phyloP scores from a whole-genome alignment of 257 asterid genomes.

The Plantago major region DNA sequence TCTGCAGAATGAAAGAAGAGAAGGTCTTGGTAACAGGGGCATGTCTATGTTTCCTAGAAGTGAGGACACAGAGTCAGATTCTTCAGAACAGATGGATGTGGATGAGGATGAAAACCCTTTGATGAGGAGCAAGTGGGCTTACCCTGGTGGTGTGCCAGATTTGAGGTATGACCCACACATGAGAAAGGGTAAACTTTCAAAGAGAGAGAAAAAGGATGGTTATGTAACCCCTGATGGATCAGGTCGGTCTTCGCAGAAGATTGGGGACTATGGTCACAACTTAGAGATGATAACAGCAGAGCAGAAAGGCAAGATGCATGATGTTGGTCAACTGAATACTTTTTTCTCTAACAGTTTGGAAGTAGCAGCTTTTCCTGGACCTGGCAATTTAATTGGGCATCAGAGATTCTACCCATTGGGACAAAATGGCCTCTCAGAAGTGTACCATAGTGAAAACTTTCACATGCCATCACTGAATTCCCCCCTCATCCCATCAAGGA shows the following conservation, averaged over 20 bases:
- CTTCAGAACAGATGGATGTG: slow-evolving; percentile 70
- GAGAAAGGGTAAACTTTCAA: slow-evolving; percentile 44
- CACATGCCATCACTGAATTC: slow-evolving; percentile 40
- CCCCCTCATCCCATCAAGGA: slow-evolving; percentile 34
- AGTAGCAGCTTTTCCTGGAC: slow-evolving; percentile 42
- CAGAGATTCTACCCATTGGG: slow-evolving; percentile 48
- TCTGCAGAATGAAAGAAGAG: slow-evolving; percentile 50
- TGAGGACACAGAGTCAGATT: slow-evolving; percentile 96
- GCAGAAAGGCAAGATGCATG: slow-evolving; percentile 70
- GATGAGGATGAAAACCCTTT: slow-evolving; percentile 76
- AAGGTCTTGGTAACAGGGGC: slow-evolving; percentile 40
- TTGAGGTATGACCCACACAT: slow-evolving; percentile 36
- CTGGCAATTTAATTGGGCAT: slow-evolving; percentile 34
- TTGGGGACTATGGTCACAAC: slow-evolving; percentile 38
- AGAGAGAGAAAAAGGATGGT: slow-evolving; percentile 48
- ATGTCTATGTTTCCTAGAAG: slow-evolving; percentile 32
- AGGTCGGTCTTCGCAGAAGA: slow-evolving; percentile 33
- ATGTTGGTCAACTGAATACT: slow-evolving; percentile 45
- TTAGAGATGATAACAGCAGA: slow-evolving; percentile 42
- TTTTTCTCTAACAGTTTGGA: slow-evolving; percentile 38
- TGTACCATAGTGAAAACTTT: slow-evolving; percentile 43
- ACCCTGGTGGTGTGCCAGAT: slow-evolving; percentile 63
- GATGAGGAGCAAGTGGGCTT: slow-evolving; percentile 98
- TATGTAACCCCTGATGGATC: slow-evolving; percentile 45
- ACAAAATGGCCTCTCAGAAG: slow-evolving; percentile 57